Evolutionary conservation across 306 rosid genomes (phyloP), one percentile per base, ranked within the genome.

Genomic region (Canavalia ensiformis): DNA sequence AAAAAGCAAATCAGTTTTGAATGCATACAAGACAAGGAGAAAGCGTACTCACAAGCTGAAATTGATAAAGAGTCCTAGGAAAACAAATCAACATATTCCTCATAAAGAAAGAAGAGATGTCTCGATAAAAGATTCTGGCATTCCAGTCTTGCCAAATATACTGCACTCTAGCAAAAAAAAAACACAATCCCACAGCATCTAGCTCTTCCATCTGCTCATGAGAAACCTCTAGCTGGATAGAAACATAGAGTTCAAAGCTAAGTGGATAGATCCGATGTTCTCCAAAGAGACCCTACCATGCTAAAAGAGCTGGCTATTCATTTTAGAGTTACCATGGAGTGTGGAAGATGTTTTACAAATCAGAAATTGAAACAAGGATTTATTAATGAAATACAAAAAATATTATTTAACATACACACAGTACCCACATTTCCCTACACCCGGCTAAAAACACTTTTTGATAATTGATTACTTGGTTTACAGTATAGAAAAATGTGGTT

Each of bases 1-100:
- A 46, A 71, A 56, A 52, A 45, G 58, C 60, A 45, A 69, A 68
- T 45, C 70, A 69, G 60, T 10, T 49, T 31, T 13, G 6, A 31
- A 6, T 30, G 83, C 70, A 41, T 68, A 45, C 68, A 60, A 4
- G 71, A 46, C 51, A 58, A 45, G 63, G 71, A 58, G 52, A 55
- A 42, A 35, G 63, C 76, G 4, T 73, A 18, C 6, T 73, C 50
- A 73, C 39, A 37, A 25, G 45, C 28, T 73, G 28, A 73, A 41
- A 54, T 55, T 55, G 51, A 73, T 73, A 12, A 33, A 33, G 77
- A 55, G 66, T 25, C 47, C 77, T 37, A 55, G 66, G 66, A 9
- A 64, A 64, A 51, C 63, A 75, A 75, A 68, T 68, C 31, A 55
- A 46, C 58, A 68, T 52, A 31, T 77, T 78, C 76, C 65, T 10